Evolutionary conservation across 2,329 filamentous ascomycete genomes (phyloP), one percentile per base, ranked within the genome.

Genomic region (Rhinocladiella mackenziei): DNA sequence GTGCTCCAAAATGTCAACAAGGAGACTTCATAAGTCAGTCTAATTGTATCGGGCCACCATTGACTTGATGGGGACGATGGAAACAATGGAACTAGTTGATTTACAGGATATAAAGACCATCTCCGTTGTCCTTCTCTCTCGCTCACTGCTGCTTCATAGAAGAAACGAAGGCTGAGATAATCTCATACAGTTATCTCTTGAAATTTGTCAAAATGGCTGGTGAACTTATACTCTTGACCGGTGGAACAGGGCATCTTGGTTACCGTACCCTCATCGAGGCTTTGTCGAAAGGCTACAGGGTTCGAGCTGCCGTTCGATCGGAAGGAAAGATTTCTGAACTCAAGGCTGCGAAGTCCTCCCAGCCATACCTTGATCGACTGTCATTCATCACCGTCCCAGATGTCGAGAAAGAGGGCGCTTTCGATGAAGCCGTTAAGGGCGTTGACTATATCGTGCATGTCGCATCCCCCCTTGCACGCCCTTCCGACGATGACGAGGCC

Each of bases 361-460:
- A 53, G 28, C 45, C 51, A 14, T 47, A 51, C 15, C 33, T 49
- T 9, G 73, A 75, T 44, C 76, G 77, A 59, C 69, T 85, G 15
- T 75, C 75, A 43, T 84, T 81, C 58, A 72, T 67, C 23, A 75
- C 91, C 47, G 84, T 94, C 10, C 73, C 80, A 36, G 84, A 94
- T 53, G 81, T 94, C 51, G 81, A 82, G 0, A 61, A 78, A 49
- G 74, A 80, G n/a, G 77, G 77, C n/a, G 84, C 83, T 18, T 94
- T 92, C 55, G 77, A 84, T 45, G 64, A 76, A 62, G 78, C 75
- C 6, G 72, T 81, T 29, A 68, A 77, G 51, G 67, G 60, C 3
- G 64, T 67, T 28, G 59, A 59, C 11, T 66, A 64, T 51, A 60
- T 72, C 35, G 54, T 66, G 59, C 65, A 58, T 48, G 34, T 58